Evolutionary conservation across 192 early-diverging fungal species (phyloP).

Genomic region (Cladochytrium replicatum): DNA sequence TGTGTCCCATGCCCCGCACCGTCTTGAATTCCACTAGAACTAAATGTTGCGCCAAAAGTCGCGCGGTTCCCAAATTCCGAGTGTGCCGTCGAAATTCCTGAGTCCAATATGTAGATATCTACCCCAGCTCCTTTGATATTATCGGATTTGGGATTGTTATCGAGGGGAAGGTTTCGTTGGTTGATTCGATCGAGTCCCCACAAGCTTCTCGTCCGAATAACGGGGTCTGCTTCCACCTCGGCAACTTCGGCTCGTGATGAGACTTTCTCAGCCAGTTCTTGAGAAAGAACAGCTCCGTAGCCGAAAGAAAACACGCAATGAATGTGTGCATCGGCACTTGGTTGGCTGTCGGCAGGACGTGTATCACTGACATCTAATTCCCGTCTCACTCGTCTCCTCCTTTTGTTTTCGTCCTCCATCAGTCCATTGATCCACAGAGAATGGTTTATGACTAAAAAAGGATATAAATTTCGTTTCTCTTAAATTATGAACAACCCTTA

Average conservation of each 20-base stretch:
- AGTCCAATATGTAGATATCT: conserved; percentile 92
- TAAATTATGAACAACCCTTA: too few relatives aligned
- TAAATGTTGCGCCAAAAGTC: conserved; percentile 37
- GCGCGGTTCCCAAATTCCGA: conserved; percentile 89
- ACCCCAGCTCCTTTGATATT: too few relatives aligned
- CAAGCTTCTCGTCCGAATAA: neutral
- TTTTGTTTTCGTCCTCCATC: too few relatives aligned
- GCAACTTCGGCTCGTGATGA: neutral
- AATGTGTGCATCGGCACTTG: too few relatives aligned
- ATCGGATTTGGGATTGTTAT: too few relatives aligned
- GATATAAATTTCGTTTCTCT: too few relatives aligned
- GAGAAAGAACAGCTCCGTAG: neutral
- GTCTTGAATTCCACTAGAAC: conserved; percentile 22
- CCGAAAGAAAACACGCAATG: neutral
- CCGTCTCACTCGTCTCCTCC: too few relatives aligned
- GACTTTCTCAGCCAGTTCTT: neutral
- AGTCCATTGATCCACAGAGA: too few relatives aligned
- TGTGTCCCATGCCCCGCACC: conserved; percentile 47
- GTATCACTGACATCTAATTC: too few relatives aligned
- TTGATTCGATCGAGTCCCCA: conserved; percentile 2
- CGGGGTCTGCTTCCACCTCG: conserved; percentile 1
- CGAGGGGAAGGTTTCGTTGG: conserved; percentile 1
- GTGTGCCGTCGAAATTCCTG: conserved; percentile 75
- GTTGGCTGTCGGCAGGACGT: too few relatives aligned
- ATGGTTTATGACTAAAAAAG: too few relatives aligned